Conservation (phyloP, 768 basidiomycete genomes). For the Kwoniella newhampshirensis region DNA sequence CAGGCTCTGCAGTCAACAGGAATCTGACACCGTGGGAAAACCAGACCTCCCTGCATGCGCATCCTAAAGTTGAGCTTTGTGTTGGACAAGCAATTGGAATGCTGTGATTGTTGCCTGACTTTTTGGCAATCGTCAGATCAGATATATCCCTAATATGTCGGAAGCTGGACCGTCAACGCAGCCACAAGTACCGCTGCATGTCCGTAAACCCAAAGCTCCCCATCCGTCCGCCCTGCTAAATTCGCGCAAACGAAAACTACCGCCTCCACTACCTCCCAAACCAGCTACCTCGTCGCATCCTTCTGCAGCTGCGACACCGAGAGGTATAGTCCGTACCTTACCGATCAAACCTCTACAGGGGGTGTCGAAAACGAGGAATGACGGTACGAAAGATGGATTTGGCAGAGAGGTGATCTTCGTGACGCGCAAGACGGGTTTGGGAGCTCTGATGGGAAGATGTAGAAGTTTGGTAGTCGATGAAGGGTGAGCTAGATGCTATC, state of each 20-base stretch:
- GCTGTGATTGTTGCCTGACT: too few species aligned
- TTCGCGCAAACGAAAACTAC: conserved; percentile 16
- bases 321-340: conserved; percentile 10
- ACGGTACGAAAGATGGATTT: conserved; percentile 39
- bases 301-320: background rate
- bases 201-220: conserved; percentile 11
- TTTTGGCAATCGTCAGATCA: too few species aligned
- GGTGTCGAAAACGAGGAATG: conserved; percentile 29
- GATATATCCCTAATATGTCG: background rate
- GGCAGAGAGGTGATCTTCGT: conserved; percentile 50
- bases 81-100: too few species aligned
- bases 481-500: conserved; percentile 43
- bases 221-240: conserved; percentile 6
- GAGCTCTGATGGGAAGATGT: conserved; percentile 50
- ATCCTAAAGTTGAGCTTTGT: too few species aligned
- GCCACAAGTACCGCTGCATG: background rate
- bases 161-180: conserved; percentile 17
- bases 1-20: too few species aligned
- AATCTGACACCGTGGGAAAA: too few species aligned
- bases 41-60: too few species aligned
- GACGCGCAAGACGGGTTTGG: conserved; percentile 46
- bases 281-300: conserved; percentile 19
- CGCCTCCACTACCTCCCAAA: conserved; percentile 18
- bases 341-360: conserved; percentile 42
- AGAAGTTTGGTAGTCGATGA: conserved; percentile 51